phyloP scores from a whole-genome alignment of 805 yeast species.

The Nakazawaea peltata region DNA sequence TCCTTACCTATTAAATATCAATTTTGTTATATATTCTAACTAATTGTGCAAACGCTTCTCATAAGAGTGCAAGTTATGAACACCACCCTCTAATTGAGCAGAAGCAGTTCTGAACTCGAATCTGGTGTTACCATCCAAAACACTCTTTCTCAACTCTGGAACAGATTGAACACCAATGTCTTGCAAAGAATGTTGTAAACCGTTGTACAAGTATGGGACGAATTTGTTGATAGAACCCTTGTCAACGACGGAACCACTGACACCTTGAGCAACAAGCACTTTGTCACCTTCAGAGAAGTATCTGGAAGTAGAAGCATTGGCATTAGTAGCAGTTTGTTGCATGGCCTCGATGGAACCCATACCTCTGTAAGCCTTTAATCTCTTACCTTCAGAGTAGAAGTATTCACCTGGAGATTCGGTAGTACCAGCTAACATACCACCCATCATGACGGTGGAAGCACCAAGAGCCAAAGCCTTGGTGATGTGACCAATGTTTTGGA shows the following conservation, averaged over 20 bases:
- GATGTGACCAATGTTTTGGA: conserved; percentile 97
- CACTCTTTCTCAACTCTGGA: conserved; percentile 52
- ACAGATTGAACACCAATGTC: conserved; percentile 85
- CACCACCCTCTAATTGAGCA: conserved; percentile 99
- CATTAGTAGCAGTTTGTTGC: conserved; percentile 82
- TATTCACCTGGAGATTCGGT: conserved; percentile 97
- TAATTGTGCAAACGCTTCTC: conserved; percentile 95
- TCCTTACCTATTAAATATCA: too few relatives aligned
- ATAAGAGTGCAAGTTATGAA: conserved; percentile 90
- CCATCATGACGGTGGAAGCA: conserved; percentile 98
- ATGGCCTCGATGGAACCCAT: conserved; percentile 99
- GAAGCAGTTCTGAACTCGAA: conserved; percentile 98
- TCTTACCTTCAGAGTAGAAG: conserved; percentile 96
- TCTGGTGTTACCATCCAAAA: conserved; percentile 65
- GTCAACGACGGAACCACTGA: conserved; percentile 92
- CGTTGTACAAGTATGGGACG: conserved; percentile 88
- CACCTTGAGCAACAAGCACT: conserved; percentile 98
- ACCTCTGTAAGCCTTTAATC: conserved; percentile 96
- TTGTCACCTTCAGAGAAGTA: conserved; percentile 94
- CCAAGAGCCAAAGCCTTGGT: conserved; percentile 95
- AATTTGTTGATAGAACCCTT: conserved; percentile 93
- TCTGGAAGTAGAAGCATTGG: conserved; percentile 97
- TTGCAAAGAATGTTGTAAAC: conserved; percentile 97
- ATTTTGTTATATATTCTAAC: conserved; percentile 5
- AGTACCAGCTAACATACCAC: conserved; percentile 98